These are phyloP conservation scores for Inga laurina DNA, from an alignment of 306 rosid species.

Conservation along the genomic window DNA sequence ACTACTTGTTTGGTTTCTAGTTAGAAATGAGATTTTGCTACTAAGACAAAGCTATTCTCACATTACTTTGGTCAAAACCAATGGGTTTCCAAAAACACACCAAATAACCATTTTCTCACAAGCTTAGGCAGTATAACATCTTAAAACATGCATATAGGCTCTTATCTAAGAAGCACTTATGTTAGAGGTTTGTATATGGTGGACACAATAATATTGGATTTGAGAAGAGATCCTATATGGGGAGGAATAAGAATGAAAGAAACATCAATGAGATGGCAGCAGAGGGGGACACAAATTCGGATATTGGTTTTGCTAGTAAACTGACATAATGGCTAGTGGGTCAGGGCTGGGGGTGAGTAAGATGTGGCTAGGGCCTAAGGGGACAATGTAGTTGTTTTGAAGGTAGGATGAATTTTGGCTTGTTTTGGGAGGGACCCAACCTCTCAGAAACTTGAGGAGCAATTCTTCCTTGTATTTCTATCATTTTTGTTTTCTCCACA, in stretches of 20 bases:
- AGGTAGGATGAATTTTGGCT: not conserved
- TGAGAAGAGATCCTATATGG: not conserved
- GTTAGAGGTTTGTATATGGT: not conserved
- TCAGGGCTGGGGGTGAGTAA: not conserved
- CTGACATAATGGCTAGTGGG: not conserved
- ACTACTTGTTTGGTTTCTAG: not conserved
- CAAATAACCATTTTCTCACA: slow-evolving; percentile 1
- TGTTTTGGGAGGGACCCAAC: not conserved
- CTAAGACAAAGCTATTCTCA: not conserved
- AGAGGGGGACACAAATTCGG: not conserved
- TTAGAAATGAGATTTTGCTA: not conserved
- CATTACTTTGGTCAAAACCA: not conserved
- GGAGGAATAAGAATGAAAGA: not conserved
- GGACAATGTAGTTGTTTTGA: not conserved
- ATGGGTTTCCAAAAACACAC: not conserved
- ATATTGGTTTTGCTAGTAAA: not conserved
- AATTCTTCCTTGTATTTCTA: not conserved
- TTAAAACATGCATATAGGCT: not conserved
- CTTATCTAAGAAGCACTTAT: not conserved
- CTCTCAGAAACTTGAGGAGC: not conserved
- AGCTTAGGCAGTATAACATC: not conserved
- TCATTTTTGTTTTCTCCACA: not conserved
- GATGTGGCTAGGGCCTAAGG: not conserved
- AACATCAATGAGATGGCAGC: not conserved
- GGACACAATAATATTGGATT: not conserved